phyloP scores from a whole-genome alignment of 768 basidiomycete species.

The Termitomyces sp. region DNA sequence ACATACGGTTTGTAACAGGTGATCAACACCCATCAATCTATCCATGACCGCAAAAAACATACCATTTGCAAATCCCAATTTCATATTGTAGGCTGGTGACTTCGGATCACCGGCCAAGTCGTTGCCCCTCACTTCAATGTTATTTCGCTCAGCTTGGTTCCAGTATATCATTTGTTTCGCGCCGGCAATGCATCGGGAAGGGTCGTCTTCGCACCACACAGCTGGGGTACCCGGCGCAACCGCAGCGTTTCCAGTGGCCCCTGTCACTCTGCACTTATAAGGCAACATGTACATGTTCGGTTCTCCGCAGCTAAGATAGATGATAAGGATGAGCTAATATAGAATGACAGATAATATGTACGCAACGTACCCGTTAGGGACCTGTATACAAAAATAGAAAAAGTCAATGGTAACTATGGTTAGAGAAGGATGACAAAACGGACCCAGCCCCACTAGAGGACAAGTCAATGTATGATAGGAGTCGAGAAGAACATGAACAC shows the following conservation, averaged over 20 bases:
- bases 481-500: slow-evolving; percentile 14
- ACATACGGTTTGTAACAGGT: background rate
- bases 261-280: slow-evolving; percentile 45
- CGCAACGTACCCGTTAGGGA: slow-evolving; percentile 33
- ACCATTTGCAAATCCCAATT: slow-evolving; percentile 46
- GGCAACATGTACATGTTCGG: slow-evolving; percentile 49
- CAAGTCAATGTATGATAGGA: background rate
- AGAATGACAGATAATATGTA: background rate
- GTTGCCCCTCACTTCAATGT: slow-evolving; percentile 38
- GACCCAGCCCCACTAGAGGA: slow-evolving; percentile 50
- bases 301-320: slow-evolving; percentile 37
- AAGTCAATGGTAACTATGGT: background rate
- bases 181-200: slow-evolving; percentile 36
- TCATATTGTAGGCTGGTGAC: slow-evolving; percentile 46
- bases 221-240: slow-evolving; percentile 38
- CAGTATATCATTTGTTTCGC: slow-evolving; percentile 54
- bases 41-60: slow-evolving; percentile 11
- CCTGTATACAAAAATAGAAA: slow-evolving; percentile 17
- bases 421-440: background rate
- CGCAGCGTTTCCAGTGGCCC: slow-evolving; percentile 32
- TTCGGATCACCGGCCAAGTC: slow-evolving; percentile 35
- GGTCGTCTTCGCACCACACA: slow-evolving; percentile 50
- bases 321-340: background rate
- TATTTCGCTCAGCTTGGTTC: slow-evolving; percentile 46
- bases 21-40: background rate